Conservation (phyloP, 1,284 basidiomycete species). For the Sanghuangporus sanghuang region DNA sequence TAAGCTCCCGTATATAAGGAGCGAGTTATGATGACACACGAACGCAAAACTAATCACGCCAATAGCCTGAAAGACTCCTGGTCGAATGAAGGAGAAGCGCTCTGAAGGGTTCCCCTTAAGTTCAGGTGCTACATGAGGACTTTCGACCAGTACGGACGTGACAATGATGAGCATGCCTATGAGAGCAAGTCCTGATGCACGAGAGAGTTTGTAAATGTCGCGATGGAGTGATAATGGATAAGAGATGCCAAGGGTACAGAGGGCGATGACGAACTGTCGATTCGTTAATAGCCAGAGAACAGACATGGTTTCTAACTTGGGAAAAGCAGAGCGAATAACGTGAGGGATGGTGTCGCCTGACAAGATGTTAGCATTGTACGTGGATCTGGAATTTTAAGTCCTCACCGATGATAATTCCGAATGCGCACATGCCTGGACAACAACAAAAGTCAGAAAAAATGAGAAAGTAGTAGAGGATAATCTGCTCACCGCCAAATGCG, state of each 20-base stretch:
- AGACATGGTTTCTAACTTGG: conserved; percentile 63
- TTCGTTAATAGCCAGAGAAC: conserved; percentile 76
- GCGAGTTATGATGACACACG: conserved; percentile 90
- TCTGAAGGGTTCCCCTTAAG: conserved; percentile 73
- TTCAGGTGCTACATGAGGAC: conserved; percentile 73
- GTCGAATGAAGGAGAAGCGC: conserved; percentile 68
- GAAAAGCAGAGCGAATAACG: conserved; percentile 86
- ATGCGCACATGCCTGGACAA: conserved; percentile 84
- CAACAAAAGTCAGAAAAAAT: conserved; percentile 8
- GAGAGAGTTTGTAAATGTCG: conserved; percentile 94
- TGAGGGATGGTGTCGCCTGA: conserved; percentile 93
- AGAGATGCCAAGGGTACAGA: conserved; percentile 84
- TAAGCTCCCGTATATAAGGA: conserved; percentile 92
- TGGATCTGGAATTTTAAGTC: conserved; percentile 20
- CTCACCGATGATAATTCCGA: conserved; percentile 83
- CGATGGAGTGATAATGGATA: conserved; percentile 95
- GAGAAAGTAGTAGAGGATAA: conserved; percentile 1
- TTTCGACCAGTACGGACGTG: conserved; percentile 79
- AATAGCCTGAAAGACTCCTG: conserved; percentile 86
- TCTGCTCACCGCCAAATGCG: conserved; percentile 82
- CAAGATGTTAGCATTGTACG: conserved; percentile 52
- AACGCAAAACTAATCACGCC: conserved; percentile 96
- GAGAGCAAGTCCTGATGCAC: conserved; percentile 86
- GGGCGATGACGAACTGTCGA: conserved; percentile 82
- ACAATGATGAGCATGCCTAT: conserved; percentile 96